Percentiles rank a stretch among this genome's conserved stretches.
Evolutionary conservation across 345 rosid genomes (phyloP).

Genomic region (Camelina neglecta): DNA sequence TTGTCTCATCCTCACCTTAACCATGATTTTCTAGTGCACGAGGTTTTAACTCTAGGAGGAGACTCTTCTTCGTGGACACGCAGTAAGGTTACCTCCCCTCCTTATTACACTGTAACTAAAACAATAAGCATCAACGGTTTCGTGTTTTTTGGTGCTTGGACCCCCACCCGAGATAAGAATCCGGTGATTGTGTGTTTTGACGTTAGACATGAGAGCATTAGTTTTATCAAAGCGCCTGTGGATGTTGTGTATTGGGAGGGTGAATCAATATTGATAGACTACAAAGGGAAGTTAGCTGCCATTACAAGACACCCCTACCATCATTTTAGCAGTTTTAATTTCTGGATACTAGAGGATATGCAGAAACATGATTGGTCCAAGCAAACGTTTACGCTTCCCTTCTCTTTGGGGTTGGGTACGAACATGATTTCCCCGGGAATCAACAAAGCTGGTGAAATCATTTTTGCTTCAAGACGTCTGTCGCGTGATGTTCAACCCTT

Average conservation of each 20-base stretch:
- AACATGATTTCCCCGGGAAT: not conserved
- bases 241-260: not conserved
- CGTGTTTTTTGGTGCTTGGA: no score
- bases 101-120: no score
- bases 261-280: not conserved
- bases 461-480: not conserved
- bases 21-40: not conserved
- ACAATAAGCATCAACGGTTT: no score
- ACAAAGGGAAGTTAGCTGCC: conserved; percentile 6
- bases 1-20: not conserved
- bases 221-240: no score
- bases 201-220: no score
- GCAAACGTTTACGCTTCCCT: not conserved
- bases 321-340: not conserved
- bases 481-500: no score
- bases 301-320: no score
- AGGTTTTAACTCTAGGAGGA: not conserved
- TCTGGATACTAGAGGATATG: conserved; percentile 8
- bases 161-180: no score
- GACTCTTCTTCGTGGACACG: not conserved
- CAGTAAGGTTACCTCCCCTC: not conserved
- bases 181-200: no score
- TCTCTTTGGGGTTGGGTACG: not conserved
- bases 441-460: conserved; percentile 30
- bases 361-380: conserved; percentile 3